Evolutionary conservation across 805 yeast species (phyloP).

Genomic region (Maudiozyma serrabonitensis): DNA sequence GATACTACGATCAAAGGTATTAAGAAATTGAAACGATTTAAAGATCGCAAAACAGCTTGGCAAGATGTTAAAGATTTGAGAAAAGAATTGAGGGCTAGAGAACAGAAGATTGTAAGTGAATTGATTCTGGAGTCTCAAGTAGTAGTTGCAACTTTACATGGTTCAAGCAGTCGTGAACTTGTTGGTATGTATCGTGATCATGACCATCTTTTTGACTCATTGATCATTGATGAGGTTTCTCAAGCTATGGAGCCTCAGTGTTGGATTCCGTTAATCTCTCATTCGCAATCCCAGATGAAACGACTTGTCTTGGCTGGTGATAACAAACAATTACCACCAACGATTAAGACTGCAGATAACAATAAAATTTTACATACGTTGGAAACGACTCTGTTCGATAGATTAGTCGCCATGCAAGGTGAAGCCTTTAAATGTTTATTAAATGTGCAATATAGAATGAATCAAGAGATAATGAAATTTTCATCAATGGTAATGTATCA

Average conservation of each 20-base stretch:
- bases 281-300: constrained; percentile 39
- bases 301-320: constrained; percentile 84
- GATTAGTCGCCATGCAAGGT: constrained; percentile 47
- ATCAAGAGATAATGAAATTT: constrained; percentile 63
- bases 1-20: constrained; percentile 45
- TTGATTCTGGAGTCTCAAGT: constrained; percentile 54
- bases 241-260: constrained; percentile 93
- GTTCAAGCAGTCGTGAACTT: constrained; percentile 68
- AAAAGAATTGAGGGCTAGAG: constrained; percentile 60
- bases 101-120: constrained; percentile 50
- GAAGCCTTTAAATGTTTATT: constrained; percentile 43
- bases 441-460: constrained; percentile 83
- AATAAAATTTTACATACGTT: constrained; percentile 36
- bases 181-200: constrained; percentile 37
- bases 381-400: constrained; percentile 69
- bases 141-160: constrained; percentile 78
- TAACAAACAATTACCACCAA: constrained; percentile 85
- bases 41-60: constrained; percentile 60
- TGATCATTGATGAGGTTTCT: constrained; percentile 91
- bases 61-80: constrained; percentile 56
- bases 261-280: constrained; percentile 82
- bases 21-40: constrained; percentile 52
- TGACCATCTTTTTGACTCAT: constrained; percentile 51
- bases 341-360: constrained; percentile 52
- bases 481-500: constrained; percentile 61